Evolutionary conservation across 768 basidiomycete genomes (phyloP).

Genomic region (Cystofilobasidium bisporidii): DNA sequence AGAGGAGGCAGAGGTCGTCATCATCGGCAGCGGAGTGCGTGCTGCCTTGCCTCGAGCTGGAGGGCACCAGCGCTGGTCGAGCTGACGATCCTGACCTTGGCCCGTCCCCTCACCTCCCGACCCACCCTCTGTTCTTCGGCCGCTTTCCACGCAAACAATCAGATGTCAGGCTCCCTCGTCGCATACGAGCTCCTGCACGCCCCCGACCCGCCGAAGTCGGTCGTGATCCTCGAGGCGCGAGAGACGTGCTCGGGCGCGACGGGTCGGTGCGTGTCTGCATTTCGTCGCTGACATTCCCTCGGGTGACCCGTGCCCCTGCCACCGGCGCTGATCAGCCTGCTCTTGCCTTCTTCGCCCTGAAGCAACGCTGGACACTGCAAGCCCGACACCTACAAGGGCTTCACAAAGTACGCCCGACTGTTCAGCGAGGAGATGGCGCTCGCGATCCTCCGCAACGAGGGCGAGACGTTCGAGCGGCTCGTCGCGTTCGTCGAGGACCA

Average conservation of each 20-base stretch:
- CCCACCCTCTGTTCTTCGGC: too few species aligned
- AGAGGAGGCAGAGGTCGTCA: neutral
- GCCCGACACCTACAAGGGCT: conserved; percentile 30
- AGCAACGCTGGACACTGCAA: conserved; percentile 31
- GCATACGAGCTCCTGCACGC: conserved; percentile 8
- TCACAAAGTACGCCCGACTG: conserved; percentile 27
- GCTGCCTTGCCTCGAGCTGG: neutral
- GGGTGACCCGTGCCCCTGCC: too few species aligned
- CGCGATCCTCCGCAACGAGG: conserved; percentile 31
- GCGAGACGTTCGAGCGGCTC: conserved; percentile 30
- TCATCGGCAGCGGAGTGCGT: conserved; percentile 10
- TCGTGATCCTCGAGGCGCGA: conserved; percentile 2
- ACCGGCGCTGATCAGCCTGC: too few species aligned
- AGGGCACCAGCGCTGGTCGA: neutral
- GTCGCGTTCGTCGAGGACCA: conserved; percentile 30
- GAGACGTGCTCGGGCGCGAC: conserved; percentile 6
- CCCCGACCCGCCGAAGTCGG: neutral
- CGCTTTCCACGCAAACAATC: neutral
- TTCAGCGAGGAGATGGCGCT: conserved; percentile 30
- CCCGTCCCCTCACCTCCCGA: too few species aligned
- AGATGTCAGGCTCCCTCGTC: neutral
- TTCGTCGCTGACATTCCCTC: too few species aligned
- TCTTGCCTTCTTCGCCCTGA: neutral
- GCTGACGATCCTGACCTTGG: too few species aligned
- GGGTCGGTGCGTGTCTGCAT: neutral